Evolutionary conservation across 2,329 filamentous ascomycete genomes (phyloP), one percentile per base, ranked within the genome.

Genomic region (Hypoxylon sp.): DNA sequence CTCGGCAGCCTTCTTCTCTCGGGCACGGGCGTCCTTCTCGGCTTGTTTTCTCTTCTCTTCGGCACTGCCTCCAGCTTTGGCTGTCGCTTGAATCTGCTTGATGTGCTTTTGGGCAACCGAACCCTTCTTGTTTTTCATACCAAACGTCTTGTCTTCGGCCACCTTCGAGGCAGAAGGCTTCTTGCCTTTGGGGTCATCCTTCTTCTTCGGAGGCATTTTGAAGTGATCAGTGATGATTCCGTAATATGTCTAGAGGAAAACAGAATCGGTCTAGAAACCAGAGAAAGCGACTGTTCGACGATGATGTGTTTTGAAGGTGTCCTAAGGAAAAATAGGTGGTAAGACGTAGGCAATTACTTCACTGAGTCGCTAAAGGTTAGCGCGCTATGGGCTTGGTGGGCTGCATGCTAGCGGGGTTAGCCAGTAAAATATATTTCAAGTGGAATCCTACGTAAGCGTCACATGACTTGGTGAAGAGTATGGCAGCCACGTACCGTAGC

Each of bases 111-210:
- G 91, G 52, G 92, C 94, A 48, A 86, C 88, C 55, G 87, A 89
- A 67, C 95, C 95, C 83, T 97, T 99, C 82, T 99, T 99, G 74
- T 99, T 99, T 81, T 99, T 99, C 95, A 99, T 98, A 70, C 95
- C 95, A 83, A 99, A 99, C 45, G 95, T 97, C 80, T 94, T 95
- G 82, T 99, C 95, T 63, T 95, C 92, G 63, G 92, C 90, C 40
- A 81, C 71, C 79, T 92, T 92, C 68, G 79, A 69, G 57, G 79
- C 75, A 18, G 79, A 73, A 53, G 79, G 74, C 78, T 84, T 85
- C 78, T 87, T 87, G 74, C 78, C 80, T 67, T 70, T 79, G 47
- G 64, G 72, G 53, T 70, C 78, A 66, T 85, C 81, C 52, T 84
- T 81, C 55, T 77, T 74, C 69, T 92, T 92, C 57, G 90, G 90